Base-by-base conservation (phyloP, 805 yeast species). In the Ogataea corticis region DNA sequence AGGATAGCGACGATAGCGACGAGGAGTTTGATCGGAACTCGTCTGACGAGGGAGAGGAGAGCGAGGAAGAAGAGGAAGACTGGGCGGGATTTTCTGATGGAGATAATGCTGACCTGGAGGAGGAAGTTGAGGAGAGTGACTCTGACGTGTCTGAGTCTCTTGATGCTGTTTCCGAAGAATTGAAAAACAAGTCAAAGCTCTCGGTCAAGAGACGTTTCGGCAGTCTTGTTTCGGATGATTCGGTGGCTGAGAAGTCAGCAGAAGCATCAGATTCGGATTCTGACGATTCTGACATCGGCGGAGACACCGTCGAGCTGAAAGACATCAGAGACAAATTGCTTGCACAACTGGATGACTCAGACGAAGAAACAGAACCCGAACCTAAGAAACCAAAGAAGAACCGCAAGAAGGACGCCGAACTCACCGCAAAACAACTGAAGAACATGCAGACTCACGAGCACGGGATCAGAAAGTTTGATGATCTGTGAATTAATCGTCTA, bases 391-490 rank as follows among this genome's bases (percentile, higher is more conserved):
- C 52, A 31, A 68, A 66, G 44, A 62, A 67, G 42, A 70, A 71
- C 51, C 65, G 67, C 46, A 56, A 57, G 30, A 65, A 65, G 46
- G 30, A 34, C 9, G 55, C 59, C 32, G 59, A 64, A 23, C 46
- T 72, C 41, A 57, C 71, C 3, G 64, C 75, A 13, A 77, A 77
- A 49, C 81, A 77, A 50, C 52, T 76, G 34, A 65, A 68, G 36
- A 78, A 77, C 42, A 50, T 69, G 46, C 81, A 75, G 37, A 71
- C 71, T 27, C 80, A 76, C 42, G 83, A 78, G 45, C 87, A 82
- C 51, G 88, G 88, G 0, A 83, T 84, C 42, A 69, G 75, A 33
- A 78, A 68, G 53, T 85, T 85, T 56, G 89, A 82, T 7, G 90
- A 75, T 46, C 63, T 82, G 41, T 82, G 25, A 46, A 33, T 21